Evolutionary conservation across 2,329 filamentous ascomycete species (phyloP).

Genomic region (Fusarium protoensiforme): DNA sequence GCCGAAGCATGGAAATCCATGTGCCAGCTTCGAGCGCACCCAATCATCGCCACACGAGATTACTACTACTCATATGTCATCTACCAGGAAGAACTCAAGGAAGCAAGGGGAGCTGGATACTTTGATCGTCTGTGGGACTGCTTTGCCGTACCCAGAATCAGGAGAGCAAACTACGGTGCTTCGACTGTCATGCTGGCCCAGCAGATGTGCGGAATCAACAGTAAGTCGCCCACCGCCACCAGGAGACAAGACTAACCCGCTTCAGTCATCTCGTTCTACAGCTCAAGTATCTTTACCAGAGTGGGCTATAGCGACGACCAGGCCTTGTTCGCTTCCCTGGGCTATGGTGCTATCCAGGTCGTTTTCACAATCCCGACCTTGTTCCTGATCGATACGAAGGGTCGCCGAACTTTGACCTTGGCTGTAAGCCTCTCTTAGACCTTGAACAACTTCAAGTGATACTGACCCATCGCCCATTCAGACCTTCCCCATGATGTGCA

Average conservation of each 20-base stretch:
- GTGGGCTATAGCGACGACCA: constrained; percentile 1
- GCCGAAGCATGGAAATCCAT: constrained; percentile 67
- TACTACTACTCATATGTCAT: constrained; percentile 61
- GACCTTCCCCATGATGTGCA: constrained; percentile 50
- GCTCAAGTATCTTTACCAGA: constrained; percentile 10
- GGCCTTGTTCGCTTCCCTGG: constrained; percentile 24
- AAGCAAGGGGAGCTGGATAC: constrained; percentile 43
- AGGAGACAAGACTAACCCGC: neutral
- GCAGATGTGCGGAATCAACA: constrained; percentile 55
- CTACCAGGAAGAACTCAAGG: constrained; percentile 46
- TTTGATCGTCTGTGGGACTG: constrained; percentile 59
- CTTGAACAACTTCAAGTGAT: neutral
- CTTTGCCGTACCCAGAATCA: constrained; percentile 74
- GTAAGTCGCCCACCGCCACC: neutral
- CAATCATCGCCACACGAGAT: constrained; percentile 67
- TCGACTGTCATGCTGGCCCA: constrained; percentile 83
- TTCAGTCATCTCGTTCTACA: constrained; percentile 41
- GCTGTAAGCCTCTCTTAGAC: neutral
- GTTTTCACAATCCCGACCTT: constrained; percentile 17
- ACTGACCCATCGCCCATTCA: neutral
- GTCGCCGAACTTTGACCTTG: constrained; percentile 15
- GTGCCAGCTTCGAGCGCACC: constrained; percentile 59
- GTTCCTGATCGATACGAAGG: constrained; percentile 27
- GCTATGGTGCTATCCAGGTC: constrained; percentile 29
- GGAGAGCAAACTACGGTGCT: constrained; percentile 78